A percentile compares a stretch with the other conserved stretches of the same genome.
phyloP scores from a whole-genome alignment of 352 stramenopile genomes.

The Pythium grandisporangium region DNA sequence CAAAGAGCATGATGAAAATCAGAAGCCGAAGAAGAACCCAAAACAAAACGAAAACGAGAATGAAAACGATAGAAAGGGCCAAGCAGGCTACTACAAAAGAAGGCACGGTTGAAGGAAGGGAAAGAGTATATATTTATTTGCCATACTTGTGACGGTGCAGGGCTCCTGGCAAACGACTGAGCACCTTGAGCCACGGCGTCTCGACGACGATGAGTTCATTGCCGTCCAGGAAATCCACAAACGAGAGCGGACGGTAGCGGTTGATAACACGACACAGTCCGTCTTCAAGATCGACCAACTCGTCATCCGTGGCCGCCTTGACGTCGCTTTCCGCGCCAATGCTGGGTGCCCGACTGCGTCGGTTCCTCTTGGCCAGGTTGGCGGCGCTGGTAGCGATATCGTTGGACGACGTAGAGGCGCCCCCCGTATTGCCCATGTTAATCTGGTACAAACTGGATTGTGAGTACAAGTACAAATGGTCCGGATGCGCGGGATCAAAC shows the following conservation, averaged over 20 bases:
- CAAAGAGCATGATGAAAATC: too few species aligned
- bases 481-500: constrained; percentile 66
- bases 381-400: constrained; percentile 2
- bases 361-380: constrained; percentile 42
- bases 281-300: constrained; percentile 49
- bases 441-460: constrained; percentile 78
- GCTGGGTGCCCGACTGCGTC: constrained; percentile 36
- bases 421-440: constrained; percentile 38
- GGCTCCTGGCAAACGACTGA: constrained; percentile 66
- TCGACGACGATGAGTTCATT: constrained; percentile 77
- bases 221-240: constrained; percentile 69
- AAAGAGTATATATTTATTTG: too few species aligned
- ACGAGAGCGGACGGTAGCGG: constrained; percentile 77
- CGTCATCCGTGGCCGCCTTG: constrained; percentile 49
- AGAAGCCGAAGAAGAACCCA: neutral
- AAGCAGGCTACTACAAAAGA: too few species aligned
- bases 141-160: constrained; percentile 84
- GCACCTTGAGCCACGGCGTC: constrained; percentile 82
- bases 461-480: constrained; percentile 75
- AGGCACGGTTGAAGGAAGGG: too few species aligned
- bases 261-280: constrained; percentile 72
- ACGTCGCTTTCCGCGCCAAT: constrained; percentile 48
- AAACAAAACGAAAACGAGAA: neutral
- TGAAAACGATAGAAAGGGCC: neutral
- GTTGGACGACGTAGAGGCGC: constrained; percentile 11